These are phyloP conservation scores for Taphrina flavorubra DNA, from an alignment of 1,139 yeast genomes.

Conservation along the genomic window DNA sequence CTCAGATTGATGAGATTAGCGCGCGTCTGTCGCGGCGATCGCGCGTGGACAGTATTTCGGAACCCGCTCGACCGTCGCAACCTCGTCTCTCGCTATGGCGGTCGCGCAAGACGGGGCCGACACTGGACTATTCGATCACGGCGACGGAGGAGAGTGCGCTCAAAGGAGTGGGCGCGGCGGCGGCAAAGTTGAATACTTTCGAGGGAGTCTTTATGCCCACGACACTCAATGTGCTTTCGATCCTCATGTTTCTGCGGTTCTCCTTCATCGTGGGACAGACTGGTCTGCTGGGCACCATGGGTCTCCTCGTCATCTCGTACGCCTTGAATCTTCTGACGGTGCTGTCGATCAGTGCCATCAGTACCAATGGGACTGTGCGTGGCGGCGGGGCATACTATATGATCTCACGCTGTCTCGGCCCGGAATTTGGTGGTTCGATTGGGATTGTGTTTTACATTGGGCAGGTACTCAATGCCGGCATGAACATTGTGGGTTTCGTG, in stretches of 20 bases:
- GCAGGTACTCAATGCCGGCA: slow-evolving; percentile 73
- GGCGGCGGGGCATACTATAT: slow-evolving; percentile 87
- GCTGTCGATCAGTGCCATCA: slow-evolving; percentile 75
- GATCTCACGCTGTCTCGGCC: slow-evolving; percentile 78
- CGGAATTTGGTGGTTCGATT: slow-evolving; percentile 85
- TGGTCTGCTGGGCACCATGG: slow-evolving; percentile 67
- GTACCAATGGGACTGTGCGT: slow-evolving; percentile 80
- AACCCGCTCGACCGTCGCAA: slow-evolving; percentile 11
- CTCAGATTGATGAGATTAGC: slow-evolving; percentile 37
- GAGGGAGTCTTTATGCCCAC: slow-evolving; percentile 83
- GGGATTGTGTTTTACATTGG: slow-evolving; percentile 80
- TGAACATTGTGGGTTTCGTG: slow-evolving; percentile 79
- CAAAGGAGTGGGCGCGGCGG: not conserved
- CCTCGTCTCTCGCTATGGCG: slow-evolving; percentile 22
- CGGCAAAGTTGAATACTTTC: slow-evolving; percentile 67
- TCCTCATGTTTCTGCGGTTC: slow-evolving; percentile 77
- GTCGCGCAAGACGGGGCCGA: slow-evolving; percentile 24
- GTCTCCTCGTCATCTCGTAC: slow-evolving; percentile 61
- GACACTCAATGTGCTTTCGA: slow-evolving; percentile 73
- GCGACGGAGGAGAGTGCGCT: slow-evolving; percentile 26
- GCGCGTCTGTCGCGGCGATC: slow-evolving; percentile 32
- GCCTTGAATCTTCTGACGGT: slow-evolving; percentile 71
- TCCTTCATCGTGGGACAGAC: slow-evolving; percentile 81
- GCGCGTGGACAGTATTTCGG: slow-evolving; percentile 22
- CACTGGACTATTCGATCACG: slow-evolving; percentile 31